Base-by-base conservation (phyloP, 768 basidiomycete species). In the Macrolepiota albuminosa region DNA sequence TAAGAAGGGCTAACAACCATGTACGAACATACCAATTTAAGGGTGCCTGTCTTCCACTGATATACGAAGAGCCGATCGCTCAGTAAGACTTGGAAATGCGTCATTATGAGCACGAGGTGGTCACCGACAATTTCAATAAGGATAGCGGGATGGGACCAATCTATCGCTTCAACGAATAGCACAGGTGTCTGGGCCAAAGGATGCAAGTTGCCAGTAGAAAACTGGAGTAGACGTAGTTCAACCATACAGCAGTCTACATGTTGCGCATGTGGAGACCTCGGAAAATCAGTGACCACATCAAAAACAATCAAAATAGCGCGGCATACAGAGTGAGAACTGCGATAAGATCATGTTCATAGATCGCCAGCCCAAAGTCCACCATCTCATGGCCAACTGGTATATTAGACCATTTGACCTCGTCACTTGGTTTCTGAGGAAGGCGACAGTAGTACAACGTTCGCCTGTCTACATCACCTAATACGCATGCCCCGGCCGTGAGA, bases 311-410 rank as follows among this genome's bases (percentile, higher is more conserved):
- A 6, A 9, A 1, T 8, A 18, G 16, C 5, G 21, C 6, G 43
- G n/a, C 58, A 13, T 39, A 59, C 58, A 47, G 9, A 11, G 58
- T 59, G n/a, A 59, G 43, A 16, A 54, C 31, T 4, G 69, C 76
- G 29, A 79, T 68, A 34, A 80, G 63, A 66, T 80, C 77, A 54
- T 79, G 77, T 58, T 79, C 78, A 21, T 73, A 67, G 6, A 79
- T 63, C 36, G 73, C 72, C 36, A 79, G 59, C 4, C 76, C 77
- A 61, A 80, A 74, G 61, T 79, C 78, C 34, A 80, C 69, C 53
- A 78, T 71, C 10, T 60, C 66, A 3, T 67, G 58, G 11, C 67
- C 63, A 21, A 71, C 59, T 16, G 60, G 46, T 21, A 78, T 64
- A n/a, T 42, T 60, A 39, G 58, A 68, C 74, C 74, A 77, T 24